phyloP scores from a whole-genome alignment of 257 asterid genomes.

The Solanum bulbocastanum region DNA sequence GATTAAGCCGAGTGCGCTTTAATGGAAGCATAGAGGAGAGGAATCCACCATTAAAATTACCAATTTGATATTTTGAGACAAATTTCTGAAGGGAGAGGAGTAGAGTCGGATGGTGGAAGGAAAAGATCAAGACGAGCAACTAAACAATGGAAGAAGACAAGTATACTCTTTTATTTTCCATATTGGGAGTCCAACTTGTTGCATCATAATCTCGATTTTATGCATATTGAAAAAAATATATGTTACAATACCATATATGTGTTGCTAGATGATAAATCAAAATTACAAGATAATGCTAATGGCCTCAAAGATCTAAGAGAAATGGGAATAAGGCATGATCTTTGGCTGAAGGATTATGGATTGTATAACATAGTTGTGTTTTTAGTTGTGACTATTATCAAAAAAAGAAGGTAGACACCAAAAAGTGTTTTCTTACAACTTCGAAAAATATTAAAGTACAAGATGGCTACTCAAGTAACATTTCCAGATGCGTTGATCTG shows the following conservation, averaged over 20 bases:
- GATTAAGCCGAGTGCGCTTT: background rate
- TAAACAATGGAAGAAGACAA: background rate
- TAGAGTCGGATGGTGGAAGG: background rate
- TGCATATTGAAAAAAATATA: background rate
- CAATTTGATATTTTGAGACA: background rate
- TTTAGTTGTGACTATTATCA: no score
- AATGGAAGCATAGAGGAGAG: background rate
- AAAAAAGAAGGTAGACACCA: background rate
- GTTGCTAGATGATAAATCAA: no score
- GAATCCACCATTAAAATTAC: background rate
- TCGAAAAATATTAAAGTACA: background rate
- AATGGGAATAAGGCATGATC: background rate
- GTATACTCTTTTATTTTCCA: background rate
- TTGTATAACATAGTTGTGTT: no score
- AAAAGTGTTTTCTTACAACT: background rate
- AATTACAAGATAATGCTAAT: no score
- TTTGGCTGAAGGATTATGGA: background rate
- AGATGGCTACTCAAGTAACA: background rate
- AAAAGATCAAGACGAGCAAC: background rate
- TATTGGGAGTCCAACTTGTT: background rate
- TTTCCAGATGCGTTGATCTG: background rate
- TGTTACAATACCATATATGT: background rate
- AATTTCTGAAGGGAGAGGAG: background rate
- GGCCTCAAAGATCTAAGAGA: background rate
- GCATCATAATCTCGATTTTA: no score